Evolutionary conservation across 2,329 filamentous ascomycete genomes (phyloP).

Genomic region (Trichoderma sp.): DNA sequence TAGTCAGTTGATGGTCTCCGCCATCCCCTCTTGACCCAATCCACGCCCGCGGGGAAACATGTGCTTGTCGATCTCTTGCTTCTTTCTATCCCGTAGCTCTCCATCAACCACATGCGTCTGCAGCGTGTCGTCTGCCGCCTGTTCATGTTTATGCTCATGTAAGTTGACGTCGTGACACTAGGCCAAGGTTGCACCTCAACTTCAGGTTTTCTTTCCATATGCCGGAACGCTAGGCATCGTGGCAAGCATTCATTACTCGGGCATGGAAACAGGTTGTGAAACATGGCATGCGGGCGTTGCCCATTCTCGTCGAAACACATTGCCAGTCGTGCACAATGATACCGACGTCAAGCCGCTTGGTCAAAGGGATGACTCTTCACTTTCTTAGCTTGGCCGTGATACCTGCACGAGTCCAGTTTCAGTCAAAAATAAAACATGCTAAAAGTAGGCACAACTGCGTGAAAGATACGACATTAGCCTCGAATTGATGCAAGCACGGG

Average conservation of each 20-base stretch:
- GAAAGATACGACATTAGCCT: not conserved
- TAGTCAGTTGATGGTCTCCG: slow-evolving; percentile 17
- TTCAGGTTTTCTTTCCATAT: not conserved
- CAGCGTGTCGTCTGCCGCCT: slow-evolving; percentile 1
- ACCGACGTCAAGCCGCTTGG: not conserved
- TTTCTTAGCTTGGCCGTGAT: not conserved
- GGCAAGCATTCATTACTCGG: not conserved
- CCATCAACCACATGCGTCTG: not conserved
- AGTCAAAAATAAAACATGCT: not conserved
- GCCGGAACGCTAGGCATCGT: not conserved
- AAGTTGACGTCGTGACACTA: slow-evolving; percentile 15
- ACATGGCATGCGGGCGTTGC: not conserved
- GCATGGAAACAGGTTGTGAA: slow-evolving; percentile 5
- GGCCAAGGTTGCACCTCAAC: not conserved
- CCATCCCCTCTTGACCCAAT: slow-evolving; percentile 9
- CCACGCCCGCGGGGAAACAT: slow-evolving; percentile 16
- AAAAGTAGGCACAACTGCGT: not conserved
- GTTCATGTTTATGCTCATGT: not conserved
- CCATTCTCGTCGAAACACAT: not conserved
- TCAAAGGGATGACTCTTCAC: not conserved
- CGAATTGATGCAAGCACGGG: not conserved
- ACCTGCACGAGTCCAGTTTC: not conserved
- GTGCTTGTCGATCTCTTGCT: slow-evolving; percentile 20
- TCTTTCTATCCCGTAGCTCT: slow-evolving; percentile 1
- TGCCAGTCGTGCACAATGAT: not conserved